Evolutionary conservation across 495 filamentous ascomycete species (phyloP).

Genomic region (Aspergillus steynii): DNA sequence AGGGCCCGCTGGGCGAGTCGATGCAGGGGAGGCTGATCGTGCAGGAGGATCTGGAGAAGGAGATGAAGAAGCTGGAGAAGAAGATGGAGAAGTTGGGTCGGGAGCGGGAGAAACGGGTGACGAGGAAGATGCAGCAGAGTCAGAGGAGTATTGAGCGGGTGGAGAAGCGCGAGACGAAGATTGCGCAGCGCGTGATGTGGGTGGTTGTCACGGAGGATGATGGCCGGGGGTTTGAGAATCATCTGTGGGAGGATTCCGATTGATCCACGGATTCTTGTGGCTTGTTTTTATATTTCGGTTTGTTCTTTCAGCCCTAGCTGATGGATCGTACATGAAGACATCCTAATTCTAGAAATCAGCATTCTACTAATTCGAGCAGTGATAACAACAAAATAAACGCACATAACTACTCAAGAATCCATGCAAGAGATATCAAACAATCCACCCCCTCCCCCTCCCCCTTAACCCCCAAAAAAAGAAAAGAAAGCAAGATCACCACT

Average conservation of each 20-base stretch:
- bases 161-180: conserved; percentile 16
- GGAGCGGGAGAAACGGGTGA: conserved; percentile 14
- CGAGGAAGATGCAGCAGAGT: conserved; percentile 1
- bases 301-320: no score
- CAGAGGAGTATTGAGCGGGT: conserved; percentile 9
- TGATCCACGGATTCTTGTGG: neutral
- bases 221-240: conserved; percentile 10
- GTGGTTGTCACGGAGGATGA: conserved; percentile 18
- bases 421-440: no score
- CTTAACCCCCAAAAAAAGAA: neutral
- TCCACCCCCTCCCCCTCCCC: no score
- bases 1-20: conserved; percentile 18
- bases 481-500: neutral
- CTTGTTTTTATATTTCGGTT: no score
- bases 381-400: no score
- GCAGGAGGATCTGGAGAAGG: conserved; percentile 19
- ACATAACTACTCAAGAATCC: no score
- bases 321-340: no score
- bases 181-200: conserved; percentile 20
- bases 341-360: no score
- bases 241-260: conserved; percentile 17
- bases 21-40: conserved; percentile 7
- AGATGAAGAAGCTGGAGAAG: conserved; percentile 14
- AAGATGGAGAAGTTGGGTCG: conserved; percentile 13
- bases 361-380: no score